Conservation (phyloP, 139 green algal genomes). For the Dunaliella primolecta region DNA sequence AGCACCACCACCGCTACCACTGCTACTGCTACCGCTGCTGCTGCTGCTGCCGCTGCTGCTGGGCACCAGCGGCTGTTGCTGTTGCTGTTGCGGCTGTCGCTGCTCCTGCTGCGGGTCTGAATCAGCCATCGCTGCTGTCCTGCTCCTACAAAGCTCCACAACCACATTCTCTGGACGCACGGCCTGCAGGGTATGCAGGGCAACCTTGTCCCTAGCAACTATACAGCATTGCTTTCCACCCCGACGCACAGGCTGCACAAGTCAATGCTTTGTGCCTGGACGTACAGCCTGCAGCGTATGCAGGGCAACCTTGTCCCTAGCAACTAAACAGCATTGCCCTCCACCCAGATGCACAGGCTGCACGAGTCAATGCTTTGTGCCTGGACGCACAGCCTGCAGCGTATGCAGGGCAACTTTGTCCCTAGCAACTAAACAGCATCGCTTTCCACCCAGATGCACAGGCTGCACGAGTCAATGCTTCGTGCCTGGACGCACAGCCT, state of each 20-base stretch:
- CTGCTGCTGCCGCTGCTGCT: slow-evolving; percentile 6
- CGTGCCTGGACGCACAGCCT: slow-evolving; percentile 53
- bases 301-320: not conserved
- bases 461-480: no score
- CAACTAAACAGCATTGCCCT: not conserved
- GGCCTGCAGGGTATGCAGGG: slow-evolving; percentile 6
- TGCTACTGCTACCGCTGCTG: slow-evolving; percentile 3
- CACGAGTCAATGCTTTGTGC: no score
- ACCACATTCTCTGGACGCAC: slow-evolving; percentile 68
- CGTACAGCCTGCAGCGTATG: slow-evolving; percentile 29
- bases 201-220: no score
- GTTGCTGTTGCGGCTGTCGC: not conserved
- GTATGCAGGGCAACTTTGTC: not conserved
- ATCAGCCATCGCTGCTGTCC: slow-evolving; percentile 51
- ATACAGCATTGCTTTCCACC: slow-evolving; percentile 4
- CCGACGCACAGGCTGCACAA: no score
- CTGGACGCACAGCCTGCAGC: slow-evolving; percentile 44
- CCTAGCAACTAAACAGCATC: not conserved
- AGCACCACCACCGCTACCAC: no score
- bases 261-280: no score
- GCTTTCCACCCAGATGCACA: no score
- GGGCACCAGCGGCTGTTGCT: not conserved
- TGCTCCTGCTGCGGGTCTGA: slow-evolving; percentile 12
- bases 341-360: no score
- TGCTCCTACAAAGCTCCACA: slow-evolving; percentile 73